Evolutionary conservation across 306 rosid genomes (phyloP).

Genomic region (Luffa aegyptiaca): DNA sequence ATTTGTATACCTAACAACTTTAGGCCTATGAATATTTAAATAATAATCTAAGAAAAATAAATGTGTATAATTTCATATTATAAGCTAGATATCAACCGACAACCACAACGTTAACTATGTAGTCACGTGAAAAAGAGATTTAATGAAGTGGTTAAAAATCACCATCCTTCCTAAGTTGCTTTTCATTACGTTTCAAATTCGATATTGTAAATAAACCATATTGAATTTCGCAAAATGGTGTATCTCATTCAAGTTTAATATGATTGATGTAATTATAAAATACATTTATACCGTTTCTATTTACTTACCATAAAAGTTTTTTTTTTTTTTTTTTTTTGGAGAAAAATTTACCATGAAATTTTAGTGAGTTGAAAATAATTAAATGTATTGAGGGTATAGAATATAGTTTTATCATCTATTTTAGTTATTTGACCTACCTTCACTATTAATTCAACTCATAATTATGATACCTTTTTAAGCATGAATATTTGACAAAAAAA

Average conservation of each 20-base stretch:
- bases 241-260: too few species aligned
- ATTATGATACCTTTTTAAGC: not conserved
- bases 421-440: not conserved
- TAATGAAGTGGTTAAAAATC: not conserved
- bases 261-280: too few species aligned
- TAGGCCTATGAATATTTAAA: not conserved
- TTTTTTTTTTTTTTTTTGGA: too few species aligned
- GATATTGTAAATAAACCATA: too few species aligned
- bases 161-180: not conserved
- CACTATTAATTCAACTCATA: not conserved
- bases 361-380: too few species aligned
- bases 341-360: too few species aligned
- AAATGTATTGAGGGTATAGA: not conserved
- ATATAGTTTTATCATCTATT: not conserved
- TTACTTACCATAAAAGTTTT: too few species aligned
- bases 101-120: too few species aligned
- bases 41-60: not conserved
- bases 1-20: not conserved
- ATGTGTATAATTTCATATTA: not conserved
- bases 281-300: too few species aligned
- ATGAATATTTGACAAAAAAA: not conserved
- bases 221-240: too few species aligned
- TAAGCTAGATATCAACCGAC: not conserved
- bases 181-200: too few species aligned
- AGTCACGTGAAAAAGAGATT: not conserved